These are phyloP conservation scores for Ogataea paradorogensis DNA, from an alignment of 805 yeast species.

Conservation along the genomic window DNA sequence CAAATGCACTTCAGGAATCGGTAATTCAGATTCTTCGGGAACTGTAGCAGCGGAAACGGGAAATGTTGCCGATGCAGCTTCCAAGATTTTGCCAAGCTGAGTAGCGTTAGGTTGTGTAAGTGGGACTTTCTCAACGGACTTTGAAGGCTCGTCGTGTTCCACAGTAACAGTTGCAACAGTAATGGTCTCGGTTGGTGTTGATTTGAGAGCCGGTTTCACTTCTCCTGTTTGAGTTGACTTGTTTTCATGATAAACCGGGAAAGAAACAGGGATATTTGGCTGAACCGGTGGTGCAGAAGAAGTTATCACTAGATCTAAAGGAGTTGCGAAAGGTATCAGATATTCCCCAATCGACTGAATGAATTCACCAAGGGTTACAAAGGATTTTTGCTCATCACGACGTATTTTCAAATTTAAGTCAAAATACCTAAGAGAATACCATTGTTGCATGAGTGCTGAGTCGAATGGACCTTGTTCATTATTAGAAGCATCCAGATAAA, in stretches of 20 bases:
- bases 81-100: neutral
- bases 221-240: neutral
- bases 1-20: conserved; percentile 1
- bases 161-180: neutral
- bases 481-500: conserved; percentile 67
- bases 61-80: neutral
- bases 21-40: neutral
- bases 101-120: neutral
- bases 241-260: no score
- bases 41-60: neutral
- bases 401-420: conserved; percentile 52
- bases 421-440: conserved; percentile 66
- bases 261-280: neutral
- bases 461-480: conserved; percentile 79
- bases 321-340: conserved; percentile 59
- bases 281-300: conserved; percentile 15
- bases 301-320: conserved; percentile 40
- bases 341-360: conserved; percentile 47
- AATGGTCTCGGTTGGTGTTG: neutral
- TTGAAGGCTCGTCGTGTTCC: neutral
- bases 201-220: neutral
- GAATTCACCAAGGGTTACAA: conserved; percentile 51
- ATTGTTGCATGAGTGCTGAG: conserved; percentile 71
- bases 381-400: conserved; percentile 53
- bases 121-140: neutral